Conservation (phyloP, 2,329 filamentous ascomycete genomes). For the Akanthomyces dipterigenus region DNA sequence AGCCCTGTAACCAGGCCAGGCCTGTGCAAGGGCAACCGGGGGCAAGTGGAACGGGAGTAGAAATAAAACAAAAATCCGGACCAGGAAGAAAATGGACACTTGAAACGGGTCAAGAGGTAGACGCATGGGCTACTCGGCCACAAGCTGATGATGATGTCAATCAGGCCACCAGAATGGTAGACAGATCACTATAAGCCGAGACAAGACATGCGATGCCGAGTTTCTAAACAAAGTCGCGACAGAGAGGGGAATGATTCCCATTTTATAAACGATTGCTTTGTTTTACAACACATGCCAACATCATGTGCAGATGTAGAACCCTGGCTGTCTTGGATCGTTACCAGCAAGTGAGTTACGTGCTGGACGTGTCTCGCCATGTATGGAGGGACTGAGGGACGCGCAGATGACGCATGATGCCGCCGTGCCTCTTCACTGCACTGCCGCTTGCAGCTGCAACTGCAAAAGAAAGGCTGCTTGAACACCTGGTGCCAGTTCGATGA, state of each 20-base stretch:
- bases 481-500: background rate
- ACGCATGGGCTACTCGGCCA: too few relatives aligned
- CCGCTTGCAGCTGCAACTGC: background rate
- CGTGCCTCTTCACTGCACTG: background rate
- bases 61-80: background rate
- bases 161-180: too few relatives aligned
- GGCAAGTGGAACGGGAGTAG: background rate
- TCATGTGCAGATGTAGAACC: background rate
- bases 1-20: background rate
- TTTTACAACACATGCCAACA: background rate
- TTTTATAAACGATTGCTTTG: conserved; percentile 1
- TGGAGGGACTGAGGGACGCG: background rate
- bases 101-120: too few relatives aligned
- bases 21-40: background rate
- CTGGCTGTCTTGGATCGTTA: background rate
- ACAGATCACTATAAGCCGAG: background rate
- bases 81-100: too few relatives aligned
- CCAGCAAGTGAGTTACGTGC: too few relatives aligned
- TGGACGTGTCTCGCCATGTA: conserved; percentile 3
- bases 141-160: too few relatives aligned
- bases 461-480: background rate
- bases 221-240: background rate
- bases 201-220: background rate
- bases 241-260: background rate
- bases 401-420: background rate